These are phyloP conservation scores for Yarrowia yakushimensis DNA, from an alignment of 805 yeast species.

Conservation along the genomic window DNA sequence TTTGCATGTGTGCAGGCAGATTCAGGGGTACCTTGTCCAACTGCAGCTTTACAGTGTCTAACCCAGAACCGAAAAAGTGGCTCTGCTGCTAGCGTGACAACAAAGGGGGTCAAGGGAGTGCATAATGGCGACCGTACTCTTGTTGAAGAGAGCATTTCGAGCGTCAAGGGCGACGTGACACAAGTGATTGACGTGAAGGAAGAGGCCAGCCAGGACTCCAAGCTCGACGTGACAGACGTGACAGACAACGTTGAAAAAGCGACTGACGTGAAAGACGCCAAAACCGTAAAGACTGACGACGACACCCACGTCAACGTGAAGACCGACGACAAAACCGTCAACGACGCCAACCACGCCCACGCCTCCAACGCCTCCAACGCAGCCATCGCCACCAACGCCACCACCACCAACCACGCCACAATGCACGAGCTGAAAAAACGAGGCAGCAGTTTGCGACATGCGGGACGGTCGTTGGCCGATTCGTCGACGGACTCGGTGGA, in stretches of 20 bases:
- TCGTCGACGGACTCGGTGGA: slow-evolving; percentile 16
- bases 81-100: not conserved
- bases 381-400: not conserved
- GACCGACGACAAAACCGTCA: no score
- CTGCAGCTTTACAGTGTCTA: not conserved
- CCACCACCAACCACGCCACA: not conserved
- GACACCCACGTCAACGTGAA: no score
- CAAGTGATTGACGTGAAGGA: no score
- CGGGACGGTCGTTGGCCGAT: not conserved
- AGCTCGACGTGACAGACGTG: no score
- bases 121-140: not conserved
- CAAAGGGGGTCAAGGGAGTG: not conserved
- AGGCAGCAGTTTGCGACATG: not conserved
- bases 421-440: not conserved
- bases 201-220: no score
- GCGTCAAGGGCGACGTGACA: no score
- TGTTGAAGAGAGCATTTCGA: no score
- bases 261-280: no score
- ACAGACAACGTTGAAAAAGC: no score
- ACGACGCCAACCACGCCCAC: no score
- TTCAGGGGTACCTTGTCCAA: not conserved
- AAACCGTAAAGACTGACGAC: no score
- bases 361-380: not conserved
- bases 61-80: slow-evolving; percentile 11
- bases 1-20: not conserved